Evolutionary conservation across 495 filamentous ascomycete genomes (phyloP).

Genomic region (Penicillium chermesinum): DNA sequence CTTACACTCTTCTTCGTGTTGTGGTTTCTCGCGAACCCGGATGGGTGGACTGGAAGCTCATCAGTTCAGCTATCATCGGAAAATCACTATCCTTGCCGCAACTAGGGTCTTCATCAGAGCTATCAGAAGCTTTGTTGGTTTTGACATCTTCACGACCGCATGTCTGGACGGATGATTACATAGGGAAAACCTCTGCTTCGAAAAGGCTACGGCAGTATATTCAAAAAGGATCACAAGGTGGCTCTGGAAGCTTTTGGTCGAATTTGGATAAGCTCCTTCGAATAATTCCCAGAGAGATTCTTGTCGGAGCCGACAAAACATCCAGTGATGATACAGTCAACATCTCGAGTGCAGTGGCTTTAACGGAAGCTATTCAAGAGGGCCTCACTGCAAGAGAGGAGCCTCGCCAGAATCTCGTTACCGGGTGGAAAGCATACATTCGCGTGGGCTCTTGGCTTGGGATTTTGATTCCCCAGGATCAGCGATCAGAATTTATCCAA

Average conservation of each 20-base stretch:
- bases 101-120: conserved; percentile 64
- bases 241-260: conserved; percentile 64
- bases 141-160: conserved; percentile 60
- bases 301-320: conserved; percentile 46
- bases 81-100: conserved; percentile 66
- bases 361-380: conserved; percentile 59
- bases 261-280: conserved; percentile 56
- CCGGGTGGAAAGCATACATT: conserved; percentile 73
- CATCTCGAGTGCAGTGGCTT: conserved; percentile 23
- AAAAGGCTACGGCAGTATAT: conserved; percentile 65
- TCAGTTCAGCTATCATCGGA: conserved; percentile 63
- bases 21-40: conserved; percentile 54
- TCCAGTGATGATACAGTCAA: conserved; percentile 23
- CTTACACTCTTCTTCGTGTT: conserved; percentile 61
- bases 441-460: conserved; percentile 48
- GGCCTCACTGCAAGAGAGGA: conserved; percentile 73
- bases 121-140: conserved; percentile 55
- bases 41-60: conserved; percentile 54
- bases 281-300: conserved; percentile 49
- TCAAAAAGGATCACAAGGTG: conserved; percentile 76
- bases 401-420: conserved; percentile 54
- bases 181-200: conserved; percentile 59
- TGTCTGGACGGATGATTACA: conserved; percentile 69
- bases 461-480: conserved; percentile 37
- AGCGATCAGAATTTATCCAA: conserved; percentile 43